Evolutionary conservation across 1,139 yeast genomes (phyloP).

Genomic region (Zygoascus hellenicus): DNA sequence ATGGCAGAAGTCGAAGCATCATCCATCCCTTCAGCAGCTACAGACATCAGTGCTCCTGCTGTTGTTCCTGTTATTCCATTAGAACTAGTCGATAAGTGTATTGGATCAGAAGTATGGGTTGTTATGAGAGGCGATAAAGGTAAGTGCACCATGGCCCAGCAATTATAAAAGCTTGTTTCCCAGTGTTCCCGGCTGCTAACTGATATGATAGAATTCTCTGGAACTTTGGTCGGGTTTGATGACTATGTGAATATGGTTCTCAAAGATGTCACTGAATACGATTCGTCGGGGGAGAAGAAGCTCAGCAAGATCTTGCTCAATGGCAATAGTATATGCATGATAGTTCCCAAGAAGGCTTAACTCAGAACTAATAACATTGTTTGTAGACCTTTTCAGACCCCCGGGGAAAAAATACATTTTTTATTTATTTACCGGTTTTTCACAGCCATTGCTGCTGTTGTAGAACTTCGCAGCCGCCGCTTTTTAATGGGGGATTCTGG

Average conservation of each 20-base stretch:
- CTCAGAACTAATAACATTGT: too few relatives aligned
- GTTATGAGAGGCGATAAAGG: slow-evolving; percentile 60
- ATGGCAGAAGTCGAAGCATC: slow-evolving; percentile 10
- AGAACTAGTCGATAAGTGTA: slow-evolving; percentile 82
- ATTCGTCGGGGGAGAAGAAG: slow-evolving; percentile 40
- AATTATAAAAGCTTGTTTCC: too few relatives aligned
- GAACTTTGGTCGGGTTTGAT: slow-evolving; percentile 86
- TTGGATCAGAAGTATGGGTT: slow-evolving; percentile 76
- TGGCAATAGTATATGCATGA: slow-evolving; percentile 86
- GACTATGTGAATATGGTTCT: slow-evolving; percentile 92
- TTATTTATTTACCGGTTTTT: not conserved
- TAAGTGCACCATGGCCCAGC: slow-evolving; percentile 8
- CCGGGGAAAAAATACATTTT: too few relatives aligned
- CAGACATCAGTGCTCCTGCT: slow-evolving; percentile 4
- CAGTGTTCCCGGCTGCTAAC: not conserved
- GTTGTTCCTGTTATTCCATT: slow-evolving; percentile 50
- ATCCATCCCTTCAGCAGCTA: not conserved
- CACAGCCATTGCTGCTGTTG: not conserved
- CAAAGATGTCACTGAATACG: slow-evolving; percentile 68
- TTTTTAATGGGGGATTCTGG: not conserved
- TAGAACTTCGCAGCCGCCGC: not conserved
- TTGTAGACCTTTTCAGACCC: too few relatives aligned
- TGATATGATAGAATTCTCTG: slow-evolving; percentile 56
- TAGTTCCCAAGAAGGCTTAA: slow-evolving; percentile 30
- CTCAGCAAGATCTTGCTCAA: slow-evolving; percentile 71